Evolutionary conservation across 1,284 basidiomycete species (phyloP), one percentile per base, ranked within the genome.

Genomic region (Mycena citricolor): DNA sequence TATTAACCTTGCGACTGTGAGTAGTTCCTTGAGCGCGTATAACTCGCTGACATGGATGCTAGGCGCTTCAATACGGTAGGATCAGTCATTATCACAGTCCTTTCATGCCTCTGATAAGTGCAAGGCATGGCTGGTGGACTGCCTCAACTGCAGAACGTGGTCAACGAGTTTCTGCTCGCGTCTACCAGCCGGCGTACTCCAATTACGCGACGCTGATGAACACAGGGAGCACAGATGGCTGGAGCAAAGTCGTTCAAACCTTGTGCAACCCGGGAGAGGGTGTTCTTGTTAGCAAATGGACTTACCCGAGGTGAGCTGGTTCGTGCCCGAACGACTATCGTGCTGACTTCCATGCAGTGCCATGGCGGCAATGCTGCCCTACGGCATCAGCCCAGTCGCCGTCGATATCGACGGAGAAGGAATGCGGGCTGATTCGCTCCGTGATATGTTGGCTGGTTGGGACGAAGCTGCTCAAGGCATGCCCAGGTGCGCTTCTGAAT

Each of bases 191-290:
- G 0, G 84, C 67, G 0, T 89, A 86, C 60, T 59, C 65, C n/a
- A 77, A 90, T 59, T 89, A 73, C 62, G 67, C 74, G 7, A 78
- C 75, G 2, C 59, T 90, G 14, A 59, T 86, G 8, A 78, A 86
- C 52, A 75, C 76, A 10, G 89, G 89, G 13, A 87, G 88, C 49
- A 93, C 90, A 0, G 90, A 90, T 58, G 89, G 78, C 26, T 89
- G 81, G 80, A 55, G 61, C 38, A 79, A 79, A 53, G 65, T 68
- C 11, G 64, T 77, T 4, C 61, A 63, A 32, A 78, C 78, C 5
- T 65, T 93, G 11, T 79, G 81, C 59, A 86, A 92, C 57, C 74
- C 74, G 1, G 89, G 87, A 7, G 88, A 93, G 54, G 74, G 76
- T 7, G 69, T 90, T 34, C 61, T 93, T 2, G 77, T 80, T 13